Base-by-base conservation (phyloP, 257 asterid genomes). In the Jasminum sambac region DNA sequence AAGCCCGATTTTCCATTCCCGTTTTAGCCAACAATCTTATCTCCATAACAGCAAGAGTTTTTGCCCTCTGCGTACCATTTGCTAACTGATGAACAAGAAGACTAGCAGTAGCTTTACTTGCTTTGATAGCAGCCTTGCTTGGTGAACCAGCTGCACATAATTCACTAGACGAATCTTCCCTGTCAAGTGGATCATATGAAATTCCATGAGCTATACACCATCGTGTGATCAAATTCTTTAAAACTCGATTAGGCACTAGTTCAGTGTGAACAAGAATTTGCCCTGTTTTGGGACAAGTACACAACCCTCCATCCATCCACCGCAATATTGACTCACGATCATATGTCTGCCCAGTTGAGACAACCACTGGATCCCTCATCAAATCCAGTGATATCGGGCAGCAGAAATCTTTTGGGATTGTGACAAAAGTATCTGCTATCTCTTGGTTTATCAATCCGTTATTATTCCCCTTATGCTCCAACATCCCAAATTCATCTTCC, bases 271-370 rank as follows among this genome's bases (percentile, higher is more conserved):
- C 79, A 40, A 93, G 96, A 83, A 84, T 78, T 76, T 93, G 97
- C 62, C 98, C 97, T 0, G 97, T 83, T 70, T 90, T 89, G 0
- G 98, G 97, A 78, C 98, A 93, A 40, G 88, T 86, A n/a, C 76
- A 74, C 60, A 85, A 95, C 60, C 98, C 96, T 75, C 89, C 98
- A 70, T 88, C 96, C 74, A 93, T 79, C 98, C 98, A 93, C 83
- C 97, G 83, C 0, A 81, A 57, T 58, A 93, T 93, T 24, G 96
- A 84, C 2, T 76, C 59, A n/a, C 99, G 89, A 42, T 91, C 99
- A 38, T 94, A 94, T 0, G 97, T 89, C 77, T 90, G 99, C 44
- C 99, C 99, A 0, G 99, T 94, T 0, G 97, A 87, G 9, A 94
- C 80, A 52, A 88, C 82, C 11, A 90, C 99, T 0, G 99, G 99